A percentile compares a stretch with the other conserved stretches of the same genome.
Evolutionary conservation across 2,329 filamentous ascomycete genomes (phyloP).

Genomic region (Stenocarpella maydis): DNA sequence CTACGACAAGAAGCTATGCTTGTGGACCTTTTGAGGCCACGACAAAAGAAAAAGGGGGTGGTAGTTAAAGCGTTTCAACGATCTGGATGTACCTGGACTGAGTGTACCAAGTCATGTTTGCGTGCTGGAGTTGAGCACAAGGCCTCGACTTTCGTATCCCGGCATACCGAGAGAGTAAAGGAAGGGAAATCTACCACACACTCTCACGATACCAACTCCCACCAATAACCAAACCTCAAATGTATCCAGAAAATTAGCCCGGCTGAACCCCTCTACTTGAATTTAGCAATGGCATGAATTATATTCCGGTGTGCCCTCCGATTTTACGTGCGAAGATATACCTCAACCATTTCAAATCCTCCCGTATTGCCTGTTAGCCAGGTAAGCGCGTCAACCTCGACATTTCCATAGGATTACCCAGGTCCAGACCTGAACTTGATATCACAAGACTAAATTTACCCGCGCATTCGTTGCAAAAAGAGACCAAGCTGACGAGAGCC

Average conservation of each 20-base stretch:
- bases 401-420: background rate
- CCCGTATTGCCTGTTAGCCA: background rate
- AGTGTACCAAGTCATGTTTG: background rate
- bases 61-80: too few relatives aligned
- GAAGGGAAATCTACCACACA: too few relatives aligned
- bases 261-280: too few relatives aligned
- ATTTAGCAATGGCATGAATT: too few relatives aligned
- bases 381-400: background rate
- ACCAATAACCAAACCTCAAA: too few relatives aligned
- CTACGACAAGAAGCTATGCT: constrained; percentile 74
- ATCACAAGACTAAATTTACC: too few relatives aligned
- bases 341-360: background rate
- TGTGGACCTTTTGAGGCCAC: constrained; percentile 61
- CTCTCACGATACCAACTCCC: too few relatives aligned
- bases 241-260: too few relatives aligned
- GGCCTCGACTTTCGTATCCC: background rate
- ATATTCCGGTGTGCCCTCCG: too few relatives aligned
- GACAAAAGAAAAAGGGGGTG: background rate
- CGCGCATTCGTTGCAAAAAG: background rate
- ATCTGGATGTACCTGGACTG: background rate
- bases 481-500: background rate
- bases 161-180: background rate
- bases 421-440: too few relatives aligned
- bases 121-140: background rate
- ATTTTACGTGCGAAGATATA: too few relatives aligned